These are phyloP conservation scores for Naegleria gruberi DNA, from an alignment of 208 protist species.

Conservation along the genomic window DNA sequence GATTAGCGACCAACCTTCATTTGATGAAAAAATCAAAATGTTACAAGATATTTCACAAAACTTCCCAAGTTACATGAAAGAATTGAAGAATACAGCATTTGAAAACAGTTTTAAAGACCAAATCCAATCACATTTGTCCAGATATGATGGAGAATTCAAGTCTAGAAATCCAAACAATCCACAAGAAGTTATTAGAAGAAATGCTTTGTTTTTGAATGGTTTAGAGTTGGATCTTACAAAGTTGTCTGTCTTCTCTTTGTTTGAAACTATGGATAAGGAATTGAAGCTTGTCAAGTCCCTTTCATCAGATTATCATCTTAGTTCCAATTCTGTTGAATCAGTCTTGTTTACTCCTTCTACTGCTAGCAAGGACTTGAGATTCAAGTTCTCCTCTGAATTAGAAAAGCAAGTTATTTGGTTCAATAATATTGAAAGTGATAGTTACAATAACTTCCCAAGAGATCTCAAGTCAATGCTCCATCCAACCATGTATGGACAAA, in stretches of 20 bases:
- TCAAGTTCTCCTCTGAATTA: neutral
- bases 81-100: neutral
- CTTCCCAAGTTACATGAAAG: neutral
- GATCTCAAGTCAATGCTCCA: neutral
- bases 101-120: neutral
- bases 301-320: neutral
- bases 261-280: neutral
- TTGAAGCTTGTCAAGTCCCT: neutral
- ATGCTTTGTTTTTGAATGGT: constrained; percentile 9
- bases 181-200: neutral
- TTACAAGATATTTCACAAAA: neutral
- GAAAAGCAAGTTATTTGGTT: neutral
- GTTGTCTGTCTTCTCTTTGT: neutral
- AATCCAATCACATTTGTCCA: too few relatives aligned
- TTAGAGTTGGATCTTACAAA: neutral
- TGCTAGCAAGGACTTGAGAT: neutral
- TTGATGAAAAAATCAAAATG: neutral
- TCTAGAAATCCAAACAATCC: constrained; percentile 2
- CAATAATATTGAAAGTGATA: constrained; percentile 12
- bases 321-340: neutral
- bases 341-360: neutral
- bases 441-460: neutral
- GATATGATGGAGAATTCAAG: neutral
- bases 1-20: neutral
- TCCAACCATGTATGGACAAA: neutral